Evolutionary conservation across 345 rosid species (phyloP), one percentile per base, ranked within the genome.

Genomic region (Acer campestre): DNA sequence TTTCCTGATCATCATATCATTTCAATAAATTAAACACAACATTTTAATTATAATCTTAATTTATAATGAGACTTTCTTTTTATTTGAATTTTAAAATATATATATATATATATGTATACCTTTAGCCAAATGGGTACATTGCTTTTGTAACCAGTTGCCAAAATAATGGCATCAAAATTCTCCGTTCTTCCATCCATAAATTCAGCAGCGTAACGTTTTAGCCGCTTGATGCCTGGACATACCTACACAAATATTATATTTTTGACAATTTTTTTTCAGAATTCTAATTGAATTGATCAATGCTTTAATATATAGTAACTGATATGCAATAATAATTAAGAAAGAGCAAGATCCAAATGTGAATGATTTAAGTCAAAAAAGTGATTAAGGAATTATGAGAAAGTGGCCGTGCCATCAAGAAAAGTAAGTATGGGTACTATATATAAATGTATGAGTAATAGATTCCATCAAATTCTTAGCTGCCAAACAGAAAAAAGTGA

Each of bases 141-240:
- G 89, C 96, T 95, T 88, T 88, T 93, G 84, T 95, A 95, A 64
- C 99, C 99, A 2, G 99, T 93, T 81, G 99, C 99, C 56, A 93
- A 84, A 67, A 95, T 82, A 56, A 95, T 91, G 66, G 96, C 94
- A 76, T 93, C 98, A 81, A 90, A 93, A 58, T 82, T 81, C 84
- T 88, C 94, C 0, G 58, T 76, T 76, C 75, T 82, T 5, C 98
- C 95, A 68, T 93, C 78, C 10, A 84, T 84, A 80, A 95, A 95
- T 81, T 90, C 94, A 61, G 86, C 98, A 3, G 82, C 75, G 22
- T 81, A 85, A 29, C 73, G 83, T 78, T 83, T 86, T 75, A 93
- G 72, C 22, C 90, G 78, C 81, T 88, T 90, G 65, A 95, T 79
- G 71, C 91, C 97, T 2, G 88, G 88, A 76, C 87, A 84, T 10